A percentile compares a stretch with the other conserved stretches of the same genome.
Evolutionary conservation across 1,284 basidiomycete species (phyloP).

Genomic region (Cystobasidium pallidum): DNA sequence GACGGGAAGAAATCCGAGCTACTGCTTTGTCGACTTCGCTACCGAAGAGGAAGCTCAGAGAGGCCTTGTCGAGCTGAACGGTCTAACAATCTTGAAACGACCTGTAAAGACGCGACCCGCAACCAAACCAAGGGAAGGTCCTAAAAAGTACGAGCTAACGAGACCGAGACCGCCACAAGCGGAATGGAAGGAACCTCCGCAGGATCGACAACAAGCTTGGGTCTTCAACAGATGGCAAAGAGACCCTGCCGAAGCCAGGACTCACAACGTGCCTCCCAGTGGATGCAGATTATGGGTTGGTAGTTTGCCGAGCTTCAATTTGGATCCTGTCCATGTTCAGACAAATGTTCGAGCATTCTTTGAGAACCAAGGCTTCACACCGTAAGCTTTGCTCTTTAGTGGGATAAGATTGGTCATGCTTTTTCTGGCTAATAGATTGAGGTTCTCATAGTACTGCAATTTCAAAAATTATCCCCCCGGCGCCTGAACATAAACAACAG

Average conservation of each 20-base stretch:
- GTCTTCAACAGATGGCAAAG: slow-evolving; percentile 20
- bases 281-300: slow-evolving; percentile 15
- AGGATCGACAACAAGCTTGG: background rate
- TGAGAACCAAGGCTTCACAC: slow-evolving; percentile 4
- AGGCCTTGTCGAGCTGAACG: slow-evolving; percentile 17
- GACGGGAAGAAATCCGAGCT: slow-evolving; percentile 27
- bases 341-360: slow-evolving; percentile 11
- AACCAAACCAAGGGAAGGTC: background rate
- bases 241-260: background rate
- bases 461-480: slow-evolving; percentile 27
- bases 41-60: slow-evolving; percentile 12
- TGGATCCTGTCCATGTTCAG: slow-evolving; percentile 12
- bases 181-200: background rate
- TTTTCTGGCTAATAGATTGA: too few relatives aligned
- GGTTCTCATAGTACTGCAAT: slow-evolving; percentile 22
- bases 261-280: slow-evolving; percentile 3
- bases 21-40: slow-evolving; percentile 29
- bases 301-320: slow-evolving; percentile 22
- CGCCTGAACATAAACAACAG: background rate
- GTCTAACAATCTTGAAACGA: slow-evolving; percentile 11
- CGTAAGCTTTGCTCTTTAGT: background rate
- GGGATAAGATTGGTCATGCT: too few relatives aligned
- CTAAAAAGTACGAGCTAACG: slow-evolving; percentile 14
- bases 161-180: slow-evolving; percentile 5
- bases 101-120: slow-evolving; percentile 31